Evolutionary conservation across 768 basidiomycete species (phyloP).

Genomic region (Gautieria morchelliformis): DNA sequence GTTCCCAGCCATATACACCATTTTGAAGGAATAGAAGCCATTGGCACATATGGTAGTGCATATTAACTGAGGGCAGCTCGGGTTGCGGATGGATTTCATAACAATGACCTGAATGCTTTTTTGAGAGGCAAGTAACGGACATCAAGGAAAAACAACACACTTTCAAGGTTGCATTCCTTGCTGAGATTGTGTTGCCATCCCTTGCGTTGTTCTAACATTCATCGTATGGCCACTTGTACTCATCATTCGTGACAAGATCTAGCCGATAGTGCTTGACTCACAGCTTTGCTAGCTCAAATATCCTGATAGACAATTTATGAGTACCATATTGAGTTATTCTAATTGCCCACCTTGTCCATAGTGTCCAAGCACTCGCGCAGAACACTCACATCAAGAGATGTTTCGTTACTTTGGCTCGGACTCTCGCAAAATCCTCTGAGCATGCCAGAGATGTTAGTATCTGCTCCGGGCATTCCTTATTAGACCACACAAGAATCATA

Average conservation of each 20-base stretch:
- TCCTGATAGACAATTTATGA: no score
- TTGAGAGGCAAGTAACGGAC: background rate
- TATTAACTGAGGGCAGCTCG: constrained; percentile 21
- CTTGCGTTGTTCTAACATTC: no score
- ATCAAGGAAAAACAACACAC: background rate
- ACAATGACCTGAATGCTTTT: constrained; percentile 15
- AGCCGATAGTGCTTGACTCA: no score
- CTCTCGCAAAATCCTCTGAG: background rate
- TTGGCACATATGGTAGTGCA: constrained; percentile 8
- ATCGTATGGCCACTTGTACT: no score
- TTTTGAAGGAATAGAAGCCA: background rate
- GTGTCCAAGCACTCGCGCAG: constrained; percentile 17
- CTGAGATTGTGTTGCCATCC: no score
- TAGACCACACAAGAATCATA: constrained; percentile 20
- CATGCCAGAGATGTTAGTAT: background rate
- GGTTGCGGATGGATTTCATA: constrained; percentile 28
- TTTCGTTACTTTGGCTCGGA: background rate
- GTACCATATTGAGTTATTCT: constrained; percentile 20
- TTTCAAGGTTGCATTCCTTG: no score
- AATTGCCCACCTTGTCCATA: no score
- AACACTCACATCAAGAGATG: constrained; percentile 25
- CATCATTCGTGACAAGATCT: no score
- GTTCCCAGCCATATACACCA: constrained; percentile 13
- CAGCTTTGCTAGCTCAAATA: no score
- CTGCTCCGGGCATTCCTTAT: constrained; percentile 5